Percentiles rank a stretch among this genome's conserved stretches.
Conservation (phyloP, 106 monocot species). For the Allium cepa region DNA sequence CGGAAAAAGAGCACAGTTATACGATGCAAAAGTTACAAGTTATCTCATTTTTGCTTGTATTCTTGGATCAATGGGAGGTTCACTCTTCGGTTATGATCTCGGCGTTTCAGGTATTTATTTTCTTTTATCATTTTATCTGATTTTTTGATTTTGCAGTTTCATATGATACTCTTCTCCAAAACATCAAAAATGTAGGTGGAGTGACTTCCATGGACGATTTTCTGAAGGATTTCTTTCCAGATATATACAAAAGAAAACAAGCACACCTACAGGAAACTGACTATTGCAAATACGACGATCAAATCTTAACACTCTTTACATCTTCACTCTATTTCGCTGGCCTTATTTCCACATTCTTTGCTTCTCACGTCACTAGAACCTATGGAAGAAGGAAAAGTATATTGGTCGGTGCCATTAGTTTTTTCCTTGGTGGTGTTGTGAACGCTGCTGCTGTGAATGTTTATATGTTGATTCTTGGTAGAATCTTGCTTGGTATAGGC, state of each 20-base stretch:
- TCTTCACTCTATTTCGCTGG: constrained; percentile 32
- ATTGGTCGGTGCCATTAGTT: constrained; percentile 24
- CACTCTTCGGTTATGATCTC: too few relatives aligned
- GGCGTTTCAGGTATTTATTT: too few relatives aligned
- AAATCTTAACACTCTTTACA: constrained; percentile 34
- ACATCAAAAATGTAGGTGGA: constrained; percentile 13
- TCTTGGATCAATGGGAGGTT: too few relatives aligned
- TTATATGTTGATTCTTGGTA: constrained; percentile 10
- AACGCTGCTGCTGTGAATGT: constrained; percentile 25
- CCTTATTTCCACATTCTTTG: constrained; percentile 24
- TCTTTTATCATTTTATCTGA: too few relatives aligned
- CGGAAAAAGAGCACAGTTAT: too few relatives aligned
- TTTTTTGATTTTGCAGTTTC: too few relatives aligned
- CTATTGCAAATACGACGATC: constrained; percentile 38
- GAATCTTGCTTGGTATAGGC: constrained; percentile 24
- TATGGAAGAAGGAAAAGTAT: constrained; percentile 22
- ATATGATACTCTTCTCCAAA: too few relatives aligned
- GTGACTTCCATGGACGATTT: constrained; percentile 44
- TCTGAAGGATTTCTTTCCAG: constrained; percentile 27
- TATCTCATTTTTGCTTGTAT: too few relatives aligned
- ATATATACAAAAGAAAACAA: constrained; percentile 19
- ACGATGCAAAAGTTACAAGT: too few relatives aligned
- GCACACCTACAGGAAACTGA: constrained; percentile 32
- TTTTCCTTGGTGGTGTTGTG: constrained; percentile 24
- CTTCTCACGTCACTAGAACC: constrained; percentile 20